Evolutionary conservation across 2,329 filamentous ascomycete species (phyloP), one percentile per base, ranked within the genome.

Genomic region (Atkinsonella hypoxylon): DNA sequence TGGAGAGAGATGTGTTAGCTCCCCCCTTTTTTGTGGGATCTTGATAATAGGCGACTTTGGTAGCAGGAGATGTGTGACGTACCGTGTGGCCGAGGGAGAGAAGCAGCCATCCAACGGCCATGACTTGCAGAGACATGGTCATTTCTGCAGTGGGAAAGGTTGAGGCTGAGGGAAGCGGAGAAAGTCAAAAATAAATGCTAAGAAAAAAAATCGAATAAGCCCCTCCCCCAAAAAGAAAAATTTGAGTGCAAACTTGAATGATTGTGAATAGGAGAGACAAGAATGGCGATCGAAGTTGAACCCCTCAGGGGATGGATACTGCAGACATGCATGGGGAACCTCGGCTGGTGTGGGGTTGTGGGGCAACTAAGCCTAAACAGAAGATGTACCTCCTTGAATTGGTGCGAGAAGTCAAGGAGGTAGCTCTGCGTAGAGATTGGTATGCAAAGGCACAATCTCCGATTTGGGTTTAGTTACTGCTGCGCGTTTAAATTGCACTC

Each of bases 11-110:
- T 26, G 26, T 26, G 26, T 26, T 5, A 26, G 26, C 26, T 26
- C 26, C 26, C 26, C 7, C 26, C 8, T 51, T 34, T 32, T 32
- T 18, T 26, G 26, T 26, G 7, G 26, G 26, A 26, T 26, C 4
- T 7, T 26, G 26, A 26, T 26, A 26, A 22, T 7, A 7, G 7
- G 26, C 26, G 26, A 26, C 26, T 26, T 26, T 26, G 26, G 26
- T 15, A 36, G 34, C 15, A 36, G 34, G 34, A 13, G 34, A 36
- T 13, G 34, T 6, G 11, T 36, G 34, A 36, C 49, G 40, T 51
- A 55, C 54, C 22, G 54, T 55, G 46, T 55, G 54, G 9, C 34
- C 54, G 30, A 54, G 32, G 18, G 54, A 53, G 18, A 55, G n/a
- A 20, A 55, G 49, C 20, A 55, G 49, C 54, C 54, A 55, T 44